Conservation (phyloP, 2,329 filamentous ascomycete genomes). For the Camillea tinctor region DNA sequence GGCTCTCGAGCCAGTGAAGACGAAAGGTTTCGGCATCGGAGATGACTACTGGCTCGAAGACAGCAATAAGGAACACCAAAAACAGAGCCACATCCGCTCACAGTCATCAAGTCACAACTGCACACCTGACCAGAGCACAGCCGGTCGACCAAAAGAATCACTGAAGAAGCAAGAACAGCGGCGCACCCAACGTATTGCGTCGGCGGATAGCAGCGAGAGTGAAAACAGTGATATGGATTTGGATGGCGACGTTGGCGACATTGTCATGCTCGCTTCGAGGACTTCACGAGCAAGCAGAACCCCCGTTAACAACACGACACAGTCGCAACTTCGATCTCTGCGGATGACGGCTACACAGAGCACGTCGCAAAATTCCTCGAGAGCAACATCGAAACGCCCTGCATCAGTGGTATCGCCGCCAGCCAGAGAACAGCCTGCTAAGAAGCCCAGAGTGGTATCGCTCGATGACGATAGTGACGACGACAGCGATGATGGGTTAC, state of each 20-base stretch:
- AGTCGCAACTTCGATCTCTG: slow-evolving; percentile 17
- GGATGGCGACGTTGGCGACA: slow-evolving; percentile 25
- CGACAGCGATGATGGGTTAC: slow-evolving; percentile 56
- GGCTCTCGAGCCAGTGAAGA: slow-evolving; percentile 66
- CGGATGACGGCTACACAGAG: slow-evolving; percentile 17
- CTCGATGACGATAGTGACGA: slow-evolving; percentile 29
- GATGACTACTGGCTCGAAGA: slow-evolving; percentile 74
- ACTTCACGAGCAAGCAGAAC: slow-evolving; percentile 32
- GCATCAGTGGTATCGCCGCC: slow-evolving; percentile 30
- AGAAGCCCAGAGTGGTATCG: slow-evolving; percentile 31
- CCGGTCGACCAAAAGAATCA: slow-evolving; percentile 4
- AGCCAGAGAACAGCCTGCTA: slow-evolving; percentile 36
- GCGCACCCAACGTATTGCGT: slow-evolving; percentile 15
- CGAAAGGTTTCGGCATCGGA: slow-evolving; percentile 70
- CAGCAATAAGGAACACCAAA: slow-evolving; percentile 31
- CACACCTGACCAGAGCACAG: slow-evolving; percentile 5
- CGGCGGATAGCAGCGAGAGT: slow-evolving; percentile 23
- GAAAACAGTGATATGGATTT: slow-evolving; percentile 21
- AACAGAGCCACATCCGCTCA: slow-evolving; percentile 16
- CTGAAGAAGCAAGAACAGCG: slow-evolving; percentile 8
- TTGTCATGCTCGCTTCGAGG: slow-evolving; percentile 17
- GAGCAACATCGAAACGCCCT: slow-evolving; percentile 31
- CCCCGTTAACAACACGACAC: slow-evolving; percentile 27
- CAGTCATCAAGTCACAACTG: background rate
- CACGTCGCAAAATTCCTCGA: slow-evolving; percentile 18